Conservation (phyloP, 495 filamentous ascomycete species). For the Hypoxylon perforatum region DNA sequence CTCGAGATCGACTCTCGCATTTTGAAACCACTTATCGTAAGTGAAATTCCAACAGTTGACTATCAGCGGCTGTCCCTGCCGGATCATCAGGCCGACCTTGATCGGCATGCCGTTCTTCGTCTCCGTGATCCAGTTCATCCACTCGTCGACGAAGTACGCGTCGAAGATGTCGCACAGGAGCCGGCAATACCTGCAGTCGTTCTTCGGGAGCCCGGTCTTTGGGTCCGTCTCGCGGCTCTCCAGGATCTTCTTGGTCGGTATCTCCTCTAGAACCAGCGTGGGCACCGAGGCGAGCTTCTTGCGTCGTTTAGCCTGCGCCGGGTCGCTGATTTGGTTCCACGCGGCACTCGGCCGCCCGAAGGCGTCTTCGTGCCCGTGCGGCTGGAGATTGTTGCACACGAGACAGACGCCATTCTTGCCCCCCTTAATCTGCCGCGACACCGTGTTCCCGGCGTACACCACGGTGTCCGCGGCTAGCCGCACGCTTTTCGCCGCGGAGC, state of each 20-base stretch:
- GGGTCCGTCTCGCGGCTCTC: slow-evolving; percentile 27
- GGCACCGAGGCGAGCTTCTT: slow-evolving; percentile 22
- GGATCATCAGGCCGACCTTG: slow-evolving; percentile 27
- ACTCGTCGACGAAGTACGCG: slow-evolving; percentile 29
- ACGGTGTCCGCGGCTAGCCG: slow-evolving; percentile 19
- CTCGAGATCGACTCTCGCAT: slow-evolving; percentile 28
- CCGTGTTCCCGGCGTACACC: slow-evolving; percentile 11
- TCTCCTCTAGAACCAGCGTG: slow-evolving; percentile 20
- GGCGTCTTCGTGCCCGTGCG: slow-evolving; percentile 14
- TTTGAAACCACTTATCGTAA: slow-evolving; percentile 34
- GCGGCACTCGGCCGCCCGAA: slow-evolving; percentile 9
- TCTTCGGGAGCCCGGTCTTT: slow-evolving; percentile 20
- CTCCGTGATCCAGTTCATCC: slow-evolving; percentile 35
- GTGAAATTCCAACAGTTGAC: slow-evolving; percentile 35
- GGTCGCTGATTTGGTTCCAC: slow-evolving; percentile 16
- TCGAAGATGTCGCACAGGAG: slow-evolving; percentile 32
- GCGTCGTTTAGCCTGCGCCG: slow-evolving; percentile 5
- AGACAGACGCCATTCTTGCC: slow-evolving; percentile 14
- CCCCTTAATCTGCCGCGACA: slow-evolving; percentile 16
- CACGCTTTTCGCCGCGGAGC: slow-evolving; percentile 19
- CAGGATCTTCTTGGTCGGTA: slow-evolving; percentile 26
- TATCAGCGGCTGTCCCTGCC: slow-evolving; percentile 24
- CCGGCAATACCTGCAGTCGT: slow-evolving; percentile 30
- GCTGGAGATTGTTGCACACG: slow-evolving; percentile 29
- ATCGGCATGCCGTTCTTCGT: slow-evolving; percentile 31